These are phyloP conservation scores for Ambrosia artemisiifolia DNA, from an alignment of 129 eudicot genomes.

Conservation along the genomic window DNA sequence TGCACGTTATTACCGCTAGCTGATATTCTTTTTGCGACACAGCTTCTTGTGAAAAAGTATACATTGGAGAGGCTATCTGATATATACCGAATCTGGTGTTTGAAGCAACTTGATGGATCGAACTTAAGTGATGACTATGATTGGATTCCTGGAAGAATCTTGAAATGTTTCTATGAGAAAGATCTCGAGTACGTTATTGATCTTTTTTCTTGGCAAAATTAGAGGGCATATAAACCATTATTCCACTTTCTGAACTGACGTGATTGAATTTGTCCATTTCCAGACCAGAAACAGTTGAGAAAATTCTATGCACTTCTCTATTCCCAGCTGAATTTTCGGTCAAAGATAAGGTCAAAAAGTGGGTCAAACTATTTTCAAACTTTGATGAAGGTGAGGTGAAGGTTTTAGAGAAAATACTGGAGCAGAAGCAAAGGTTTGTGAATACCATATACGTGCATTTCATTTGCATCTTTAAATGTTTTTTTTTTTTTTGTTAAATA, in stretches of 20 bases:
- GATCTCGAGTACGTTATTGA: conserved; percentile 64
- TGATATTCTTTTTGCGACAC: conserved; percentile 21
- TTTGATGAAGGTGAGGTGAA: conserved; percentile 83
- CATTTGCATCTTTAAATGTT: conserved; percentile 7
- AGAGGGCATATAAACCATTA: conserved; percentile 2
- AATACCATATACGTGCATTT: conserved; percentile 9
- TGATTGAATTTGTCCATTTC: conserved; percentile 24
- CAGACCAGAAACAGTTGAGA: conserved; percentile 76
- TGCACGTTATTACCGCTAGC: conserved; percentile 1
- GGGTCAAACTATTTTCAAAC: conserved; percentile 70
- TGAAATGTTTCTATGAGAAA: conserved; percentile 74
- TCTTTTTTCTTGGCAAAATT: conserved; percentile 1
- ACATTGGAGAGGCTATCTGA: conserved; percentile 88
- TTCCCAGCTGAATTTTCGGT: conserved; percentile 72
- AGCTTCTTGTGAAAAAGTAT: conserved; percentile 76
- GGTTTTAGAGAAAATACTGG: conserved; percentile 85
- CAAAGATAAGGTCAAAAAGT: conserved; percentile 63
- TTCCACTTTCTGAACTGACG: not conserved
- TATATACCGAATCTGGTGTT: conserved; percentile 61
- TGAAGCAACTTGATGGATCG: conserved; percentile 39
- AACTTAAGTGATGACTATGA: conserved; percentile 54
- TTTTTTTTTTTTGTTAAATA: conserved; percentile 22
- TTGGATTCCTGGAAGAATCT: conserved; percentile 88
- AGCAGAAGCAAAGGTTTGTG: conserved; percentile 85
- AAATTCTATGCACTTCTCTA: conserved; percentile 55